Percentiles rank a stretch among this genome's conserved stretches.
These are phyloP conservation scores for Geotrichum reessii DNA, from an alignment of 1,139 yeast species.

Conservation along the genomic window DNA sequence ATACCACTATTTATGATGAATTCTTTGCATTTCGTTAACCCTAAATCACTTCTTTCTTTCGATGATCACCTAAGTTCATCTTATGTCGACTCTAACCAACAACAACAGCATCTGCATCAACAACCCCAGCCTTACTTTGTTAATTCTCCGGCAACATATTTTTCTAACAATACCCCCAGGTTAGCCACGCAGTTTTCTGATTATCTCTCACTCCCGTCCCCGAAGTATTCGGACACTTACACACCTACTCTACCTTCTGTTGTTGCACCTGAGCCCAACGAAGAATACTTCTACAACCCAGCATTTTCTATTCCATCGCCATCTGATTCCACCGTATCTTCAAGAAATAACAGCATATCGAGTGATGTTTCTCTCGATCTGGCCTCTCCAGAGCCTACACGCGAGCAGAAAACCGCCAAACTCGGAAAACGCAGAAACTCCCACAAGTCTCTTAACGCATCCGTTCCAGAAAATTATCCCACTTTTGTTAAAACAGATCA, in stretches of 20 bases:
- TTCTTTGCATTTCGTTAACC: neutral
- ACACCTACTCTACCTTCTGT: neutral
- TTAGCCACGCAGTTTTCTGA: neutral
- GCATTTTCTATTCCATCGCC: neutral
- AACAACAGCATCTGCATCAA: neutral
- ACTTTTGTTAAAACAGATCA: constrained; percentile 30
- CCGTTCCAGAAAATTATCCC: neutral
- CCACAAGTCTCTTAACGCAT: neutral
- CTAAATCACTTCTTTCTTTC: neutral
- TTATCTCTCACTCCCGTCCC: neutral
- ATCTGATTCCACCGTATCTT: neutral
- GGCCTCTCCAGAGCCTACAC: neutral
- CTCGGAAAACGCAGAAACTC: neutral
- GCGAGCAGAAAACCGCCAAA: neutral
- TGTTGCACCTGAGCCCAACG: neutral
- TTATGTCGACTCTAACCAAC: neutral
- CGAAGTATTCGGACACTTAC: neutral
- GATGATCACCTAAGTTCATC: neutral
- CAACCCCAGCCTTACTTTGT: neutral
- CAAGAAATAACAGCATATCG: neutral
- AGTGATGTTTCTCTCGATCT: neutral
- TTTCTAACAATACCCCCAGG: neutral
- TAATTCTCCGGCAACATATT: neutral
- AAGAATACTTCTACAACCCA: neutral
- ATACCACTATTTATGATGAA: neutral